Conservation (phyloP, 805 yeast species). For the Candida ovalis region DNA sequence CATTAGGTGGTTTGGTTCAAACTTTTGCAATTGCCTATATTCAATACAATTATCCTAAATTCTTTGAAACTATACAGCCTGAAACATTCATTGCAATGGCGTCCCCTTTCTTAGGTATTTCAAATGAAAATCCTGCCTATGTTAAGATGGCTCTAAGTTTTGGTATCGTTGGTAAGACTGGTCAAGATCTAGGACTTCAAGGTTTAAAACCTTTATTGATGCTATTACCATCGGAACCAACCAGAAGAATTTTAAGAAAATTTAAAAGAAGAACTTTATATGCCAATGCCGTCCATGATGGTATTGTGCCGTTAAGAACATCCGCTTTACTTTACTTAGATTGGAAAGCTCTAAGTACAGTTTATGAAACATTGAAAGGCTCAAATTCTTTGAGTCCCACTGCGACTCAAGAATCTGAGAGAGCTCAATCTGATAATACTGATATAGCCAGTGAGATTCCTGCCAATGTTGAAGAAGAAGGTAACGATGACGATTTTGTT, state of each 20-base stretch:
- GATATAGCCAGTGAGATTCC: slow-evolving; percentile 30
- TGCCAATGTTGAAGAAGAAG: slow-evolving; percentile 15
- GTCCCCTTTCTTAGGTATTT: slow-evolving; percentile 83
- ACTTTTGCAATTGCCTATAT: slow-evolving; percentile 86
- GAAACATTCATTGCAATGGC: slow-evolving; percentile 80
- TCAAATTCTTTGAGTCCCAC: slow-evolving; percentile 8
- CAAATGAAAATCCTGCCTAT: slow-evolving; percentile 82
- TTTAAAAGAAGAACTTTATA: slow-evolving; percentile 76
- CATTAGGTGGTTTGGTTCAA: slow-evolving; percentile 90
- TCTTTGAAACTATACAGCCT: slow-evolving; percentile 65
- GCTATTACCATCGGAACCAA: slow-evolving; percentile 71
- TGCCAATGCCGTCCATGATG: slow-evolving; percentile 90
- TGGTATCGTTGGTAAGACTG: slow-evolving; percentile 90
- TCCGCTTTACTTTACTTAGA: slow-evolving; percentile 82
- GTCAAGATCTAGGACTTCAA: slow-evolving; percentile 77
- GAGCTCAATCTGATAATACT: too few relatives aligned
- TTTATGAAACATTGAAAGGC: slow-evolving; percentile 29
- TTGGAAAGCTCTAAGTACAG: slow-evolving; percentile 67
- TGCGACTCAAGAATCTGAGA: slow-evolving; percentile 3
- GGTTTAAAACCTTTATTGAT: slow-evolving; percentile 63
- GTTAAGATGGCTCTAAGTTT: slow-evolving; percentile 80
- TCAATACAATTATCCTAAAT: slow-evolving; percentile 60
- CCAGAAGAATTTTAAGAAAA: slow-evolving; percentile 55
- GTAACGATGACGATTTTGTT: slow-evolving; percentile 5
- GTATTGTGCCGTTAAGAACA: slow-evolving; percentile 92